Evolutionary conservation across 768 basidiomycete genomes (phyloP).

Genomic region (Trametes meyenii): DNA sequence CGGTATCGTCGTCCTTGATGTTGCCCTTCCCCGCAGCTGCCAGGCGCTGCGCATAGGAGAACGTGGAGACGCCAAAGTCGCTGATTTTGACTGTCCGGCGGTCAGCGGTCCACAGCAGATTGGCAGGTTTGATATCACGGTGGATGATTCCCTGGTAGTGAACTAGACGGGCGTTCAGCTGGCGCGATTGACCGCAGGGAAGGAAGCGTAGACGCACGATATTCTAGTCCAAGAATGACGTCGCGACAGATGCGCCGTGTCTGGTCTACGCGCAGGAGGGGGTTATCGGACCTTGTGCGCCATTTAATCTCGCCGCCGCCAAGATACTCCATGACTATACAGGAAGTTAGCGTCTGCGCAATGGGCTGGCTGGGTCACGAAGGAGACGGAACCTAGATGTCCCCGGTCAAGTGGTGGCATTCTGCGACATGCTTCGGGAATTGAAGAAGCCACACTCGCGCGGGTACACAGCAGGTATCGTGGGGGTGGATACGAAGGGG

Average conservation of each 20-base stretch:
- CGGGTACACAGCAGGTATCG: conserved; percentile 1
- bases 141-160: conserved; percentile 99
- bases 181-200: conserved; percentile 7
- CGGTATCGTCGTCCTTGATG: conserved; percentile 38
- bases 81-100: conserved; percentile 92
- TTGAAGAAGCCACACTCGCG: background rate
- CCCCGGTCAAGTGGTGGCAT: background rate
- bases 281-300: conserved; percentile 64
- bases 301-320: conserved; percentile 95
- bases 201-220: conserved; percentile 61
- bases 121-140: conserved; percentile 98
- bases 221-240: conserved; percentile 92
- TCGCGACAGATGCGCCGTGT: conserved; percentile 89
- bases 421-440: conserved; percentile 3
- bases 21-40: conserved; percentile 59
- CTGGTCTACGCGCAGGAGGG: conserved; percentile 82
- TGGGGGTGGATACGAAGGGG: conserved; percentile 1
- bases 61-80: conserved; percentile 97
- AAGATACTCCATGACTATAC: conserved; percentile 92
- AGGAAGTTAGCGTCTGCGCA: conserved; percentile 26
- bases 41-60: conserved; percentile 85
- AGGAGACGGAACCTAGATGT: conserved; percentile 4
- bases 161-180: conserved; percentile 51
- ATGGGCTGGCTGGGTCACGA: conserved; percentile 4
- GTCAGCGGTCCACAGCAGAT: conserved; percentile 89